A percentile compares a stretch with the other conserved stretches of the same genome.
These are phyloP conservation scores for Volvox reticuliferus DNA, from an alignment of 139 green algal species.

Conservation along the genomic window DNA sequence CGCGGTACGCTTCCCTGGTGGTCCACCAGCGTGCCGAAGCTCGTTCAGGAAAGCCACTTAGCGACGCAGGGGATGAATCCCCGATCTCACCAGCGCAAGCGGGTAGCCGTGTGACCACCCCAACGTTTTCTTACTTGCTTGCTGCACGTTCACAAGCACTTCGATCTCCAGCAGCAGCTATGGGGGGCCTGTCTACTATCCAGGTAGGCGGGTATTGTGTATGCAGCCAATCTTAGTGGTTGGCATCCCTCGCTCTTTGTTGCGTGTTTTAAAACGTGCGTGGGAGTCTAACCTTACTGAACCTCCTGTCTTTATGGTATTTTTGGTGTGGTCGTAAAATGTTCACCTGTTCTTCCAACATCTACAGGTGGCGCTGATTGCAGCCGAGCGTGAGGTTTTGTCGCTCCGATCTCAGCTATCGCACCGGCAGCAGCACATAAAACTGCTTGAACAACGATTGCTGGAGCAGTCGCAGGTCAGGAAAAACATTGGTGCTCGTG, in stretches of 20 bases:
- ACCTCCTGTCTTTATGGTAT: no score
- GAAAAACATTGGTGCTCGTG: not conserved
- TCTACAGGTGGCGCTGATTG: slow-evolving; percentile 33
- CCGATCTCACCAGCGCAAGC: not conserved
- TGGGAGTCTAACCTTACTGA: no score
- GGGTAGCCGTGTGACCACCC: not conserved
- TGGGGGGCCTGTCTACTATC: slow-evolving; percentile 3
- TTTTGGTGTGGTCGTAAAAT: no score
- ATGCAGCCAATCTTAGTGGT: no score
- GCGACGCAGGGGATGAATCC: not conserved
- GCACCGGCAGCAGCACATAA: slow-evolving; percentile 48
- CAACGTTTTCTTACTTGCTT: not conserved
- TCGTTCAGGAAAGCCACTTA: not conserved
- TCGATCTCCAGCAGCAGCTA: not conserved
- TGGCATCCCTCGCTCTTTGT: no score
- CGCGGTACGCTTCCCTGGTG: not conserved
- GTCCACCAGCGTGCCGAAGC: not conserved
- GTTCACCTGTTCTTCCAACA: no score
- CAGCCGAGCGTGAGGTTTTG: slow-evolving; percentile 36
- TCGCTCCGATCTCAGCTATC: slow-evolving; percentile 46
- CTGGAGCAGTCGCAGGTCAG: slow-evolving; percentile 44
- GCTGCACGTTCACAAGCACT: slow-evolving; percentile 4
- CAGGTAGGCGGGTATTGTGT: not conserved
- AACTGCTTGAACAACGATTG: slow-evolving; percentile 44
- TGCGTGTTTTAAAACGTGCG: no score